Conservation (phyloP, 805 yeast species). For the Kazachstania africana region DNA sequence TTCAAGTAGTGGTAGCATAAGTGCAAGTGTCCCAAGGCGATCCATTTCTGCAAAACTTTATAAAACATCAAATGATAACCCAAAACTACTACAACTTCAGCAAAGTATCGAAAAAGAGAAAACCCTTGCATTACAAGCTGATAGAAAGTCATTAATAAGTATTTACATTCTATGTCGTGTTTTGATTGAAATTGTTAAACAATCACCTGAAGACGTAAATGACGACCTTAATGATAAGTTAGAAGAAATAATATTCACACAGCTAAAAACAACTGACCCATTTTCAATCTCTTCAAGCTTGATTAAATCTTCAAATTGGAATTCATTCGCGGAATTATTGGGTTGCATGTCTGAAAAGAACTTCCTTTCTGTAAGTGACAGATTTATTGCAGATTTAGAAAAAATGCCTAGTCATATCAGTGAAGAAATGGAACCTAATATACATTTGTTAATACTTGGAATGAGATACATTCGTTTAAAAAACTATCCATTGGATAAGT, state of each 20-base stretch:
- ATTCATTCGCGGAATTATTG: slow-evolving; percentile 72
- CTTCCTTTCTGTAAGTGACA: slow-evolving; percentile 79
- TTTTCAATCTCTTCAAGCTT: slow-evolving; percentile 48
- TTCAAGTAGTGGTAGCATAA: not conserved
- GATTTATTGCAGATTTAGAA: slow-evolving; percentile 88
- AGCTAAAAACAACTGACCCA: slow-evolving; percentile 81
- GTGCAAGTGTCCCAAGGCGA: slow-evolving; percentile 31
- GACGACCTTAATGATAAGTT: slow-evolving; percentile 71
- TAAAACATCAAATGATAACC: slow-evolving; percentile 35
- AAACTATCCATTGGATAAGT: slow-evolving; percentile 75
- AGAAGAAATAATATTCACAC: slow-evolving; percentile 89
- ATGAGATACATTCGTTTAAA: slow-evolving; percentile 76
- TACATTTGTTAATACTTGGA: slow-evolving; percentile 73
- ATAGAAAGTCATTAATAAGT: slow-evolving; percentile 73
- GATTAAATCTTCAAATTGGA: slow-evolving; percentile 89
- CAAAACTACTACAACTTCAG: slow-evolving; percentile 38
- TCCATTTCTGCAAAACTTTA: slow-evolving; percentile 37
- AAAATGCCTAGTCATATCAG: slow-evolving; percentile 50
- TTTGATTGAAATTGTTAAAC: slow-evolving; percentile 81
- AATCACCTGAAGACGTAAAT: slow-evolving; percentile 65
- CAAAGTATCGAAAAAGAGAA: slow-evolving; percentile 34
- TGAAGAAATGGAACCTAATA: slow-evolving; percentile 43
- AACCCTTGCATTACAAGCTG: slow-evolving; percentile 70
- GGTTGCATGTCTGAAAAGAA: slow-evolving; percentile 85
- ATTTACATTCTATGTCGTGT: slow-evolving; percentile 87